phyloP scores from a whole-genome alignment of 768 basidiomycete species.

The Lactifluus subvellereus region DNA sequence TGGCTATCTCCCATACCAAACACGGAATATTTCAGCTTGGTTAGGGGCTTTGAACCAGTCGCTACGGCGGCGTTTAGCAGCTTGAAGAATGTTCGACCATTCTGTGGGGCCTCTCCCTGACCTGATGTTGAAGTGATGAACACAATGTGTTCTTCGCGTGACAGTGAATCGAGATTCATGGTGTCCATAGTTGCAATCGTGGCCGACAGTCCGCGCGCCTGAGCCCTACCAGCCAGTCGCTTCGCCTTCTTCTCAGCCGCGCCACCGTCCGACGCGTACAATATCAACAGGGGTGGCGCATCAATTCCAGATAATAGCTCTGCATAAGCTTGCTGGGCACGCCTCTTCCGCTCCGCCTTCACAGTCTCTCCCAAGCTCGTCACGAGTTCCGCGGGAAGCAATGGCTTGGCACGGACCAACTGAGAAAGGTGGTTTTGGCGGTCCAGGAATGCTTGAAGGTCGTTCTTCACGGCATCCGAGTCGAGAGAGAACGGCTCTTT shows the following conservation, averaged over 20 bases:
- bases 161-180: slow-evolving; percentile 65
- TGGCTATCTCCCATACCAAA: slow-evolving; percentile 98
- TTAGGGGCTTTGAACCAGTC: slow-evolving; percentile 52
- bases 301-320: slow-evolving; percentile 80
- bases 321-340: slow-evolving; percentile 78
- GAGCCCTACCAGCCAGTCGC: slow-evolving; percentile 73
- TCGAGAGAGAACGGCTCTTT: slow-evolving; percentile 89
- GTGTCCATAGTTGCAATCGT: slow-evolving; percentile 78
- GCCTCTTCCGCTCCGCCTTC: slow-evolving; percentile 73
- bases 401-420: slow-evolving; percentile 74
- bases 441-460: slow-evolving; percentile 89
- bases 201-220: slow-evolving; percentile 74
- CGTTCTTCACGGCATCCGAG: slow-evolving; percentile 90
- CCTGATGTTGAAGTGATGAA: slow-evolving; percentile 93
- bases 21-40: slow-evolving; percentile 70
- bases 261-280: slow-evolving; percentile 96
- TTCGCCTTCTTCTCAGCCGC: slow-evolving; percentile 96
- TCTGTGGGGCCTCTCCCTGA: slow-evolving; percentile 97
- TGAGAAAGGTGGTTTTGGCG: slow-evolving; percentile 95
- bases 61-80: slow-evolving; percentile 61
- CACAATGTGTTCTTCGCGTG: slow-evolving; percentile 57
- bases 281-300: slow-evolving; percentile 78
- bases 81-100: slow-evolving; percentile 87
- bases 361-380: slow-evolving; percentile 79
- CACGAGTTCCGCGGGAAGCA: slow-evolving; percentile 77